These are phyloP conservation scores for Ziziphus jujuba DNA, from an alignment of 306 rosid species.

Conservation along the genomic window DNA sequence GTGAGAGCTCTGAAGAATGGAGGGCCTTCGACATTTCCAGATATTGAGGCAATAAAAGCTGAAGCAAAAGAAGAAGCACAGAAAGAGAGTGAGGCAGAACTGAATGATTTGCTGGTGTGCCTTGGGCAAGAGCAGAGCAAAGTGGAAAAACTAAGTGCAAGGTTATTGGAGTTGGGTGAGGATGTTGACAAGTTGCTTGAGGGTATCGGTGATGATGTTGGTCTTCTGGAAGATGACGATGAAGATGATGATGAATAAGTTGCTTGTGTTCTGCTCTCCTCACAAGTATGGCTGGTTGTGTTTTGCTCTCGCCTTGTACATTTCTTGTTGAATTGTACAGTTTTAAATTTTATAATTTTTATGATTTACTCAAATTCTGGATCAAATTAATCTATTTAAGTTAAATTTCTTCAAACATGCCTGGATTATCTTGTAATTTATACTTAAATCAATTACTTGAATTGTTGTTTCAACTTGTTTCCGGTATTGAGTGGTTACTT, in stretches of 20 bases:
- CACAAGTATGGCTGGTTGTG: constrained; percentile 12
- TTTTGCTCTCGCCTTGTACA: constrained; percentile 28
- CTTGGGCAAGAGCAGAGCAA: constrained; percentile 96
- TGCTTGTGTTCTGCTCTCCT: not conserved
- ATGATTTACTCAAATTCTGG: constrained; percentile 15
- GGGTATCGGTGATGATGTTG: constrained; percentile 79
- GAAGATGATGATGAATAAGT: constrained; percentile 50
- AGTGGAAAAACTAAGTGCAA: constrained; percentile 72
- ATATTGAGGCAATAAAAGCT: constrained; percentile 74
- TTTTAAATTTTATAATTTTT: constrained; percentile 7
- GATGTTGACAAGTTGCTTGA: constrained; percentile 81
- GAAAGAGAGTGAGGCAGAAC: constrained; percentile 90
- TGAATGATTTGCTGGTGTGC: constrained; percentile 91
- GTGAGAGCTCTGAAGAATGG: constrained; percentile 53
- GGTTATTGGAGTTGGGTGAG: constrained; percentile 87
- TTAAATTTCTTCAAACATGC: not conserved
- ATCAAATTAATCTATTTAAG: constrained; percentile 2
- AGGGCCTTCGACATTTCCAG: constrained; percentile 43
- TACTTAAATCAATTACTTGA: no score
- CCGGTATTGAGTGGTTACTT: not conserved
- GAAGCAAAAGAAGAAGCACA: constrained; percentile 96
- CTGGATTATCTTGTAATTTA: not conserved
- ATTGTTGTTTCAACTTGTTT: no score
- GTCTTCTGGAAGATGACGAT: constrained; percentile 48
- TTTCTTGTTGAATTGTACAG: constrained; percentile 47